Percentiles rank a stretch among this genome's conserved stretches.
Evolutionary conservation across 2,329 filamentous ascomycete species (phyloP).

Genomic region (Neonectria neomacrospora): DNA sequence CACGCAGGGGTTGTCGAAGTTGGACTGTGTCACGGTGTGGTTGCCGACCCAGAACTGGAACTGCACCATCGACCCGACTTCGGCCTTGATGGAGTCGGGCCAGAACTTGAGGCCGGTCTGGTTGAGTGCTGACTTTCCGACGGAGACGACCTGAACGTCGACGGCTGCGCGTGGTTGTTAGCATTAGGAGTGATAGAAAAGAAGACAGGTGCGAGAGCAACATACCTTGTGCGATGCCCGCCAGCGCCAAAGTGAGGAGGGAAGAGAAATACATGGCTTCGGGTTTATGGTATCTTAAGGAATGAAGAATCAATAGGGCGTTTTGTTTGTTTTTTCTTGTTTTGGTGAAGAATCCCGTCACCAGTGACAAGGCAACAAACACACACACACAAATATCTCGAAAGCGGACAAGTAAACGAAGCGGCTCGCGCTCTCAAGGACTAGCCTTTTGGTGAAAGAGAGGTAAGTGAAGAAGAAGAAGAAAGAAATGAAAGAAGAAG

Average conservation of each 20-base stretch:
- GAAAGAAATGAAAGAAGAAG: constrained; percentile 38
- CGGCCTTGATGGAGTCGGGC: constrained; percentile 72
- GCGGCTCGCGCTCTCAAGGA: constrained; percentile 48
- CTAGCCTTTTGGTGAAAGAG: constrained; percentile 42
- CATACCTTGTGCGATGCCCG: constrained; percentile 60
- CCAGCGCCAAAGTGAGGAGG: constrained; percentile 58
- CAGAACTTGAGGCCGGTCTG: constrained; percentile 66
- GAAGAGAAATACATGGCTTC: constrained; percentile 64
- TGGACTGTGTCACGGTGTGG: constrained; percentile 83
- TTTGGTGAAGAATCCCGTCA: constrained; percentile 30
- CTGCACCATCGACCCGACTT: constrained; percentile 71
- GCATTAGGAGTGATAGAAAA: background rate
- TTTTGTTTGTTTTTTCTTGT: background rate
- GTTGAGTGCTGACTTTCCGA: constrained; percentile 64
- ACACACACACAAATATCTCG: background rate
- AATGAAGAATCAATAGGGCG: constrained; percentile 35
- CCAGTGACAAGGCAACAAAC: constrained; percentile 21
- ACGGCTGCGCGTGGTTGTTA: constrained; percentile 44
- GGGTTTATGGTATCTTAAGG: constrained; percentile 45
- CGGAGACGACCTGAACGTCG: constrained; percentile 72
- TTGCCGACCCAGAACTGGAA: constrained; percentile 76
- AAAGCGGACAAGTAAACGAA: constrained; percentile 30
- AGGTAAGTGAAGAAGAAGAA: constrained; percentile 36
- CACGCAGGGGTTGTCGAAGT: constrained; percentile 76
- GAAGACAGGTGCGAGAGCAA: background rate